Evolutionary conservation across 305 asterid genomes (phyloP).

Genomic region (Fraxinus sp.): DNA sequence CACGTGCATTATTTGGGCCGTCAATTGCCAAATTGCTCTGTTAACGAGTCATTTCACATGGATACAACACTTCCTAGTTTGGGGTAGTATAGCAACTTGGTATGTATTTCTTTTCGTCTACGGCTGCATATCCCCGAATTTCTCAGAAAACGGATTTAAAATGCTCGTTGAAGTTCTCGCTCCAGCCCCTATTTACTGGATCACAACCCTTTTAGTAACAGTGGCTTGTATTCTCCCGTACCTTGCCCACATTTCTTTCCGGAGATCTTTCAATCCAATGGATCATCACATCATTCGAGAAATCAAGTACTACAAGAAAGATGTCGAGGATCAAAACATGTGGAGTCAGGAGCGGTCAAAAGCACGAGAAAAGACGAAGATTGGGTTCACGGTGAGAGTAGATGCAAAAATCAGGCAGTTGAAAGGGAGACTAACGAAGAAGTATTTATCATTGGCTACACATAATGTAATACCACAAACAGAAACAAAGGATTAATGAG

Average conservation of each 20-base stretch:
- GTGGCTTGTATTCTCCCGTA: conserved; percentile 68
- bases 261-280: conserved; percentile 60
- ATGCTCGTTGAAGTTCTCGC: conserved; percentile 60
- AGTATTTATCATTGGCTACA: conserved; percentile 40
- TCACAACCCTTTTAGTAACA: conserved; percentile 59
- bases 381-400: conserved; percentile 78
- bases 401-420: conserved; percentile 73
- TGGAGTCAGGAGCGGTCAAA: conserved; percentile 72
- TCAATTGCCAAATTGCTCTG: conserved; percentile 74
- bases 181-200: conserved; percentile 80
- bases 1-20: conserved; percentile 81
- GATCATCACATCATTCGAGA: conserved; percentile 88
- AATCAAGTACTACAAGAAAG: conserved; percentile 65
- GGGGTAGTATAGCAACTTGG: conserved; percentile 68
- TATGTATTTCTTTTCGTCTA: conserved; percentile 60
- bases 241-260: conserved; percentile 60
- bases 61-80: conserved; percentile 65
- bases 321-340: conserved; percentile 66
- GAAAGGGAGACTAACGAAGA: conserved; percentile 55
- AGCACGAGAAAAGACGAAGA: conserved; percentile 63
- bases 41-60: conserved; percentile 79
- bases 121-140: conserved; percentile 38
- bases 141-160: conserved; percentile 42
- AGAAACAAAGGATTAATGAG: conserved; percentile 17
- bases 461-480: conserved; percentile 24